phyloP scores from a whole-genome alignment of 805 yeast species.

The Candida nitratophila region DNA sequence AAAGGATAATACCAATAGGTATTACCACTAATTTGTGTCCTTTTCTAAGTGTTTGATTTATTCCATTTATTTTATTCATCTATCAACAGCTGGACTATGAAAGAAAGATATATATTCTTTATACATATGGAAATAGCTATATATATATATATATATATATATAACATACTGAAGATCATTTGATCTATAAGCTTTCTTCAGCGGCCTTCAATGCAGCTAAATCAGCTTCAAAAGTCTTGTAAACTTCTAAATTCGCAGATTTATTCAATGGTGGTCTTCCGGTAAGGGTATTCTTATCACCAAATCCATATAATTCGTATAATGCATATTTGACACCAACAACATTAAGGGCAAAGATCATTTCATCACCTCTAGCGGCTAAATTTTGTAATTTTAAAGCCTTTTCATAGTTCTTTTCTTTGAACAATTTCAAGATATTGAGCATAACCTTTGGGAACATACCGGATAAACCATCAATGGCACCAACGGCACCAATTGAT shows the following conservation, averaged over 20 bases:
- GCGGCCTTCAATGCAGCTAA: background rate
- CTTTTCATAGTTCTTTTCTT: conserved; percentile 30
- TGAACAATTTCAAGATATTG: conserved; percentile 28
- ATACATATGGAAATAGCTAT: no score
- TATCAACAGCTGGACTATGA: background rate
- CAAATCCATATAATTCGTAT: conserved; percentile 27
- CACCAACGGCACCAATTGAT: conserved; percentile 36
- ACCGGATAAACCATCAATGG: conserved; percentile 43
- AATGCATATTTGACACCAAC: conserved; percentile 38
- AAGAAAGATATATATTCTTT: no score
- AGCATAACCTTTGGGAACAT: conserved; percentile 41
- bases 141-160: no score
- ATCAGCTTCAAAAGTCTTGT: background rate
- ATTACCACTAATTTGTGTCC: no score
- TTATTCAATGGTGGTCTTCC: conserved; percentile 39
- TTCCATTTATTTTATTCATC: no score
- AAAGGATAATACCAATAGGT: no score
- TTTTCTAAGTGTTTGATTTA: no score
- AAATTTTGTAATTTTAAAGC: conserved; percentile 34
- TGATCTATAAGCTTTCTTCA: background rate
- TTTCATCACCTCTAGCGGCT: conserved; percentile 35
- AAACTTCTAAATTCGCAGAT: conserved; percentile 17
- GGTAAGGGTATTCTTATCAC: conserved; percentile 25
- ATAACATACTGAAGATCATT: no score
- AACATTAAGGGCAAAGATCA: conserved; percentile 31